Evolutionary conservation across 1,284 basidiomycete genomes (phyloP), one percentile per base, ranked within the genome.

Genomic region (Neotropicomus parvogracilis): DNA sequence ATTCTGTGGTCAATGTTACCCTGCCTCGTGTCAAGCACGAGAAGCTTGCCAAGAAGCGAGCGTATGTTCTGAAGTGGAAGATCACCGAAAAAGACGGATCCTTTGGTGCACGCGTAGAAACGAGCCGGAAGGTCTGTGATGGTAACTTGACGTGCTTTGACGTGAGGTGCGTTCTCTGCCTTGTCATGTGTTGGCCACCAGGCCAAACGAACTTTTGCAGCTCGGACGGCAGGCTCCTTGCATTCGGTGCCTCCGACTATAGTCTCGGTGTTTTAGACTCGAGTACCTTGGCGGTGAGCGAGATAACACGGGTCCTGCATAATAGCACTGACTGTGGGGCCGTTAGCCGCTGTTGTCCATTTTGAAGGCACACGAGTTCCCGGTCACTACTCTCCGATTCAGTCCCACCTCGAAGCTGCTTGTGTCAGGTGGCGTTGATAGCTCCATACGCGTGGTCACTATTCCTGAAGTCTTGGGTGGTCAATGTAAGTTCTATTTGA

Each of bases 321-420:
- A 2, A 16, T 40, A 41, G 46, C 17, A 28, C 33, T 49, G 9
- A 59, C 37, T n/a, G 12, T 19, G 29, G 45, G 46, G 53, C 46
- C 32, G 20, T 34, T 37, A 97, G 92, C 92, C 94, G 0, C 68
- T 95, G 9, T 70, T 92, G 28, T 85, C 85, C 28, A 95, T 99
- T 52, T 75, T 97, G 40, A 90, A 92, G 66, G 90, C 95, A 0
- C 97, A 99, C 68, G 91, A 94, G 54, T 95, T 99, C 66, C 92
- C 97, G 3, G 83, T 92, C 2, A 99, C 95, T 0, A 85, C 88
- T 1, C 70, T 99, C 48, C 80, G 80, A 49, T 98, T 99, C 74
- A 95, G 88, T 64, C 88, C 92, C 0, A 75, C 81, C 5, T 86
- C 86, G 13, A 81, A 75, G 16, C 58, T 95, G n/a, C 78, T 99